Evolutionary conservation across 441 rosid species (phyloP).

Genomic region (Pelargonium cotyledonis): DNA sequence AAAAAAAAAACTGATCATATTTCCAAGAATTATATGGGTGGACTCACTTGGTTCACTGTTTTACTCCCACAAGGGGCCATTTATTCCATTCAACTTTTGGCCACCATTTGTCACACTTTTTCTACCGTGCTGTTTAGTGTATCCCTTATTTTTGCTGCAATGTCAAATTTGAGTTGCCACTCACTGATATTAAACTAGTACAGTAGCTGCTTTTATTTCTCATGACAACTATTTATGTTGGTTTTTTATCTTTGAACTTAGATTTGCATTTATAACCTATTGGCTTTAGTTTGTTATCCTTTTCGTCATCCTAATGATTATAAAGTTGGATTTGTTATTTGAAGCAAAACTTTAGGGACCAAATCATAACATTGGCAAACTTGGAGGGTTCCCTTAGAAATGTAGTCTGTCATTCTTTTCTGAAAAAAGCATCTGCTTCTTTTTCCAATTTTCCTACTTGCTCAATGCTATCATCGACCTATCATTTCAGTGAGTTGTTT

Average conservation of each 20-base stretch:
- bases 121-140: background rate
- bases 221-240: too few species aligned
- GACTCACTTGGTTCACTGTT: background rate
- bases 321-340: background rate
- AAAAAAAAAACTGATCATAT: background rate
- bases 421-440: too few species aligned
- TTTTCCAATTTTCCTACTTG: too few species aligned
- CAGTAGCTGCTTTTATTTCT: too few species aligned
- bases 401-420: too few species aligned
- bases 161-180: background rate
- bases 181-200: background rate
- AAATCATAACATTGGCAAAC: too few species aligned
- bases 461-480: too few species aligned
- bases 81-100: background rate
- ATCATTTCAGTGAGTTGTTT: too few species aligned
- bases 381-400: too few species aligned
- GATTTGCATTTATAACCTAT: background rate
- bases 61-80: background rate
- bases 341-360: too few species aligned
- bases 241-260: background rate
- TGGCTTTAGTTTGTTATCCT: background rate
- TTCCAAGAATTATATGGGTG: background rate
- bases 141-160: background rate
- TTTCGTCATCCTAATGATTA: background rate
- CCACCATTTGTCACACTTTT: background rate